These are phyloP conservation scores for Passalora sequoiae DNA, from an alignment of 2,329 filamentous ascomycete species.

Conservation along the genomic window DNA sequence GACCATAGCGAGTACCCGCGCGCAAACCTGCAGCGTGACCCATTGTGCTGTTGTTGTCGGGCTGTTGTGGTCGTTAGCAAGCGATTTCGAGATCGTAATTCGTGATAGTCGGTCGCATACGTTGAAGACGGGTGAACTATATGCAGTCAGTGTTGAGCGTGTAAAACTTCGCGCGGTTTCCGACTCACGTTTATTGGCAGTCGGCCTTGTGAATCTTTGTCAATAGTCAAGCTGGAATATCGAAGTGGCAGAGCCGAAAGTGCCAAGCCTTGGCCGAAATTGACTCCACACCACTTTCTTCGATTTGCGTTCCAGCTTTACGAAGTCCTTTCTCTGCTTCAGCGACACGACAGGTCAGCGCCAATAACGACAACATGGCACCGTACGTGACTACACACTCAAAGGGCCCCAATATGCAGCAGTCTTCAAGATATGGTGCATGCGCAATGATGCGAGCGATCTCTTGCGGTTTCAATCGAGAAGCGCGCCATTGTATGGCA, in stretches of 20 bases:
- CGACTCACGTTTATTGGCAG: background rate
- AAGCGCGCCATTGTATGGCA: background rate
- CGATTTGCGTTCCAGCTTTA: background rate
- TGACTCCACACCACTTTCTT: background rate
- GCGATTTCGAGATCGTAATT: background rate
- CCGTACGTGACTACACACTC: background rate
- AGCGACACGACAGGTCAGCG: background rate
- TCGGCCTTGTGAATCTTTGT: background rate
- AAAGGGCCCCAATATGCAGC: background rate
- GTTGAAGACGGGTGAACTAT: slow-evolving; percentile 11
- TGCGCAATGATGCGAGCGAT: too few relatives aligned
- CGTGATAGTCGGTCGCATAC: slow-evolving; percentile 6
- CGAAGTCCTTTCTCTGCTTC: background rate
- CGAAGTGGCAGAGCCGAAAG: too few relatives aligned
- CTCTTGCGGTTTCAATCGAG: too few relatives aligned
- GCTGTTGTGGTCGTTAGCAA: slow-evolving; percentile 21
- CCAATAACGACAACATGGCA: background rate
- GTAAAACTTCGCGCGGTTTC: too few relatives aligned
- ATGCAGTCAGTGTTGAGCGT: slow-evolving; percentile 7
- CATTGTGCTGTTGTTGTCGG: slow-evolving; percentile 41
- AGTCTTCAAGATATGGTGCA: background rate
- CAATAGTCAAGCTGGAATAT: too few relatives aligned
- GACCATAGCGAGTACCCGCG: slow-evolving; percentile 41
- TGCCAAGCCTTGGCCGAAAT: too few relatives aligned
- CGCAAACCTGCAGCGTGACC: slow-evolving; percentile 49